phyloP scores from a whole-genome alignment of 2,329 filamentous ascomycete species.

The Pyrenochaeta sp. region DNA sequence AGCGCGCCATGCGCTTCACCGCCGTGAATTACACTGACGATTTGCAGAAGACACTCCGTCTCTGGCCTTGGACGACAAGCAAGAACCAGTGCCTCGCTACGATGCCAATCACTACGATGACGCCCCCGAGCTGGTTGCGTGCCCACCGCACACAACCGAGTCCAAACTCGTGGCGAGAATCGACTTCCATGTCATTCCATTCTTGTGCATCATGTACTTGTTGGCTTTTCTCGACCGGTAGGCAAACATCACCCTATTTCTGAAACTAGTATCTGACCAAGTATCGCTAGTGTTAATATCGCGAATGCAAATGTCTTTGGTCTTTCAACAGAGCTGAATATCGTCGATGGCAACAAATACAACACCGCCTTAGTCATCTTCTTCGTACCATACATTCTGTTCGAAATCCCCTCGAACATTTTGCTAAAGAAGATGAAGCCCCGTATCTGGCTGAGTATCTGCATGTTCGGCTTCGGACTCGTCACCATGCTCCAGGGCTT shows the following conservation, averaged over 20 bases:
- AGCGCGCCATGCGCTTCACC: neutral
- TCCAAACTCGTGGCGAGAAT: slow-evolving; percentile 55
- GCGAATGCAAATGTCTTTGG: slow-evolving; percentile 63
- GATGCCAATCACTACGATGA: slow-evolving; percentile 50
- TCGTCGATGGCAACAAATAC: slow-evolving; percentile 55
- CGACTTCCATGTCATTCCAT: slow-evolving; percentile 59
- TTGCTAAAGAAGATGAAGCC: slow-evolving; percentile 62
- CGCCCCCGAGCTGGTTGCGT: slow-evolving; percentile 49
- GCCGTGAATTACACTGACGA: slow-evolving; percentile 16
- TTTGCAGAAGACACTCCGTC: slow-evolving; percentile 27
- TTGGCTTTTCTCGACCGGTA: slow-evolving; percentile 58
- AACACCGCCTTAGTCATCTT: slow-evolving; percentile 64
- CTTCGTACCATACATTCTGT: slow-evolving; percentile 63
- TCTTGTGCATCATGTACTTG: slow-evolving; percentile 61
- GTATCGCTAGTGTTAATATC: slow-evolving; percentile 57
- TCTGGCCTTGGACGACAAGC: slow-evolving; percentile 21
- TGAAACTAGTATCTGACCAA: neutral
- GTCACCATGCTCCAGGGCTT: slow-evolving; percentile 73
- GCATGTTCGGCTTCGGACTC: slow-evolving; percentile 86
- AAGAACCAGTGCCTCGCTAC: slow-evolving; percentile 31
- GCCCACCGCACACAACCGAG: slow-evolving; percentile 61
- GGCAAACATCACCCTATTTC: neutral
- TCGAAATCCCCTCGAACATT: slow-evolving; percentile 63
- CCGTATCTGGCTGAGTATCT: slow-evolving; percentile 69
- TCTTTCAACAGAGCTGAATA: slow-evolving; percentile 56